phyloP scores from a whole-genome alignment of 805 yeast genomes.

The Monosporozyma siamensis region DNA sequence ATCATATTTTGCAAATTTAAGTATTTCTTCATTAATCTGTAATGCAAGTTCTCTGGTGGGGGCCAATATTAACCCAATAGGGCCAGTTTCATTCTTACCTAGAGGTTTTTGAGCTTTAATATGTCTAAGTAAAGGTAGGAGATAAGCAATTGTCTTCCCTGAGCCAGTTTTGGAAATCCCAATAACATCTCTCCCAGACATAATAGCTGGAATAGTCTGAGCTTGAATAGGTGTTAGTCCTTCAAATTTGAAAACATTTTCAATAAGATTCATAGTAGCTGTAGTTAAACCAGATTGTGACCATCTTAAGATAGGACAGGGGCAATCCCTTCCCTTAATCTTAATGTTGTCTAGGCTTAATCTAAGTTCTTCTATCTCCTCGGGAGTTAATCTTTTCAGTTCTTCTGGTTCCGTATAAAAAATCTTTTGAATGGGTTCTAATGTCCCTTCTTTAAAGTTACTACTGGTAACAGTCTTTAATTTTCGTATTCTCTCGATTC shows the following conservation, averaged over 20 bases:
- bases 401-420: constrained; percentile 59
- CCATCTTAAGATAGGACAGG: constrained; percentile 69
- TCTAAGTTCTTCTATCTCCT: constrained; percentile 50
- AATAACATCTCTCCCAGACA: constrained; percentile 83
- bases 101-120: constrained; percentile 61
- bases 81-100: constrained; percentile 48
- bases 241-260: constrained; percentile 40
- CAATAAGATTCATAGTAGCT: constrained; percentile 43
- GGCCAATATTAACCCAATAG: constrained; percentile 68
- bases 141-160: constrained; percentile 86
- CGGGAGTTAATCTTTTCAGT: constrained; percentile 37
- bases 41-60: constrained; percentile 91
- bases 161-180: constrained; percentile 97
- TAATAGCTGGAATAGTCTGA: constrained; percentile 81
- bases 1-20: constrained; percentile 37
- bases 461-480: constrained; percentile 29
- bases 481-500: constrained; percentile 32
- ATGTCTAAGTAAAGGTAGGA: constrained; percentile 78
- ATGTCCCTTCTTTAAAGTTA: constrained; percentile 26
- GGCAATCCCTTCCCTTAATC: constrained; percentile 48
- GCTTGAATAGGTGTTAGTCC: constrained; percentile 83
- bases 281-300: constrained; percentile 70
- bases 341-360: constrained; percentile 53
- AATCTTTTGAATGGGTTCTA: constrained; percentile 47
- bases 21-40: constrained; percentile 66